Conservation (phyloP, 176 grass and related monocot genomes). For the Secale cereale region DNA sequence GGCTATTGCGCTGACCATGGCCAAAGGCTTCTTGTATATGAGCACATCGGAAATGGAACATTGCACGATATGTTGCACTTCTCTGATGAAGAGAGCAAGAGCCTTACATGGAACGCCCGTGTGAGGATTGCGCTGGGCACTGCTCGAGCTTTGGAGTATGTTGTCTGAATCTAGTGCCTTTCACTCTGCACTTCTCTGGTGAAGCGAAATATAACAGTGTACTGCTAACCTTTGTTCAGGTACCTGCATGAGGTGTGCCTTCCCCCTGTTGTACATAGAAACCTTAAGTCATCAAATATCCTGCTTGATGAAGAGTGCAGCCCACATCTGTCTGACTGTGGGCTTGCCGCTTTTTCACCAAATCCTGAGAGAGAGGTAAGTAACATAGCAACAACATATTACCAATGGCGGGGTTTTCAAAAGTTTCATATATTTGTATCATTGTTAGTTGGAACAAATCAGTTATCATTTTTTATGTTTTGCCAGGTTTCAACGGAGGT, state of each 20-base stretch:
- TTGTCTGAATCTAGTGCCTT: slow-evolving; percentile 4
- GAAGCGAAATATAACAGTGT: background rate
- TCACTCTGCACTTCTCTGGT: background rate
- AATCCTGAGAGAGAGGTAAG: slow-evolving; percentile 90
- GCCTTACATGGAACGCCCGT: slow-evolving; percentile 73
- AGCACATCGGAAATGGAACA: slow-evolving; percentile 74
- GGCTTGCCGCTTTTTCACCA: slow-evolving; percentile 85
- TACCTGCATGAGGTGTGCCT: slow-evolving; percentile 96
- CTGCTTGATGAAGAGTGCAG: slow-evolving; percentile 83
- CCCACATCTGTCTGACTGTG: slow-evolving; percentile 86
- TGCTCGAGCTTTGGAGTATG: slow-evolving; percentile 93
- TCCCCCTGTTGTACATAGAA: slow-evolving; percentile 74
- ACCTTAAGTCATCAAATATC: slow-evolving; percentile 89
- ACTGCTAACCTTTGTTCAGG: slow-evolving; percentile 37
- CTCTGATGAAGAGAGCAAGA: slow-evolving; percentile 62
- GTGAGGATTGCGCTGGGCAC: slow-evolving; percentile 68
- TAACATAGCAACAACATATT: background rate
- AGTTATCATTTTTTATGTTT: background rate
- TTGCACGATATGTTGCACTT: slow-evolving; percentile 74
- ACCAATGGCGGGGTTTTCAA: background rate
- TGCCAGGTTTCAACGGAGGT: slow-evolving; percentile 67
- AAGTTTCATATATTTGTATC: background rate
- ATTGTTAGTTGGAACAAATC: background rate
- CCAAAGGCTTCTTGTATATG: slow-evolving; percentile 80
- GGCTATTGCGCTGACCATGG: slow-evolving; percentile 84